Evolutionary conservation across 495 filamentous ascomycete species (phyloP).

Genomic region (Penicillium salamii): DNA sequence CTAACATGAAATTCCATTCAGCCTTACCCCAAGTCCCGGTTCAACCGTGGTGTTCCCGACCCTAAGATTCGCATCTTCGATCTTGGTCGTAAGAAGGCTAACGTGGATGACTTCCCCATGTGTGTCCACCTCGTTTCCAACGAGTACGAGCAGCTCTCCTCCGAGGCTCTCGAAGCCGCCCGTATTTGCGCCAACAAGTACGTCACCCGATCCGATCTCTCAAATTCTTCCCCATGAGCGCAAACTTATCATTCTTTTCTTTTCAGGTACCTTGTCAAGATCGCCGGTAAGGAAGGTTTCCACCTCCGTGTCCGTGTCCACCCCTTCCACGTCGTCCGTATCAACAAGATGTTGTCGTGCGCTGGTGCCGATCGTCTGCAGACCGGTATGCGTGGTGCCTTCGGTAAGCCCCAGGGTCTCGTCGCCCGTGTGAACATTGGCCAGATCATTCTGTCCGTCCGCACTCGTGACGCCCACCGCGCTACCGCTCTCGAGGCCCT

Average conservation of each 20-base stretch:
- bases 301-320: conserved; percentile 96
- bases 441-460: conserved; percentile 93
- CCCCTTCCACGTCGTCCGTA: conserved; percentile 98
- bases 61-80: conserved; percentile 99
- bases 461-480: conserved; percentile 88
- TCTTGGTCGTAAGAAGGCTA: conserved; percentile 95
- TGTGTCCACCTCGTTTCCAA: conserved; percentile 99
- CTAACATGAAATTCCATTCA: conserved; percentile 40
- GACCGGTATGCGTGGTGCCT: conserved; percentile 99
- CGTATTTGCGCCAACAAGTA: conserved; percentile 99
- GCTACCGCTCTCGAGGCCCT: conserved; percentile 93
- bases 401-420: conserved; percentile 94
- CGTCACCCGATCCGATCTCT: conserved; percentile 14
- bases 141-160: conserved; percentile 97
- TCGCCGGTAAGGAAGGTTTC: conserved; percentile 96
- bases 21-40: conserved; percentile 98
- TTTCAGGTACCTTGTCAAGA: conserved; percentile 82
- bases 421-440: conserved; percentile 99
- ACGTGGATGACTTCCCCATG: conserved; percentile 95
- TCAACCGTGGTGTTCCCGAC: conserved; percentile 99
- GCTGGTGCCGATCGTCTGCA: conserved; percentile 99
- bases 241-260: conserved; percentile 10
- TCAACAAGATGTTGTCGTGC: conserved; percentile 99
- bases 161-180: conserved; percentile 95
- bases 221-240: not conserved